Evolutionary conservation across 805 yeast genomes (phyloP).

Genomic region (Cephaloascus albidus): DNA sequence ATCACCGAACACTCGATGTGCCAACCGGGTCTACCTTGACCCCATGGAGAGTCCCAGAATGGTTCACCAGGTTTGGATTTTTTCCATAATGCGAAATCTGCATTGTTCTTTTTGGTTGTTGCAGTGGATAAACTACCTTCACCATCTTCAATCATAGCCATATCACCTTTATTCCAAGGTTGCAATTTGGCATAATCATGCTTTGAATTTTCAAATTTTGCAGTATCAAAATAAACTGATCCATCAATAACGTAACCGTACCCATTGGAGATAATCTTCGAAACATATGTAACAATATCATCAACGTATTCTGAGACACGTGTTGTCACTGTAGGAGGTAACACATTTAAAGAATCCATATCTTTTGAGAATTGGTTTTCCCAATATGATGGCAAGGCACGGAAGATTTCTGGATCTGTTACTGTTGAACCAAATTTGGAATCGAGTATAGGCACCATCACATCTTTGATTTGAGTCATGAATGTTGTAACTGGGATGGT

Average conservation of each 20-base stretch:
- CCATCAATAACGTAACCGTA: constrained; percentile 89
- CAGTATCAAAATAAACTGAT: constrained; percentile 92
- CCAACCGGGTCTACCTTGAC: constrained; percentile 98
- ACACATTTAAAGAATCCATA: constrained; percentile 77
- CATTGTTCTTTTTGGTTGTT: constrained; percentile 58
- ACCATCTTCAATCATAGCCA: constrained; percentile 83
- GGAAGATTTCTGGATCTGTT: constrained; percentile 78
- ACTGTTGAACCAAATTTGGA: constrained; percentile 62
- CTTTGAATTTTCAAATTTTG: constrained; percentile 57
- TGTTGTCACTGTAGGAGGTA: constrained; percentile 79
- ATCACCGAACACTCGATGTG: constrained; percentile 98
- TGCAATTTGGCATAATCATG: constrained; percentile 94
- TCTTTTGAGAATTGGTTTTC: constrained; percentile 78
- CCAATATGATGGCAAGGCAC: constrained; percentile 81
- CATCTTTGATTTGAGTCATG: constrained; percentile 55
- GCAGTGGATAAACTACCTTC: constrained; percentile 72
- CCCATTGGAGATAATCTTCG: constrained; percentile 66
- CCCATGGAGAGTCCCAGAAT: constrained; percentile 94
- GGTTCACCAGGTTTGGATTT: constrained; percentile 97
- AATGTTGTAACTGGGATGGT: constrained; percentile 22
- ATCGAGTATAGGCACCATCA: constrained; percentile 68
- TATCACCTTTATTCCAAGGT: constrained; percentile 94
- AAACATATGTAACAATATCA: constrained; percentile 76
- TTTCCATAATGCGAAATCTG: constrained; percentile 97
- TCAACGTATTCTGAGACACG: constrained; percentile 95